Base-by-base conservation (phyloP, 129 eudicot genomes). In the Artemisia argyi region DNA sequence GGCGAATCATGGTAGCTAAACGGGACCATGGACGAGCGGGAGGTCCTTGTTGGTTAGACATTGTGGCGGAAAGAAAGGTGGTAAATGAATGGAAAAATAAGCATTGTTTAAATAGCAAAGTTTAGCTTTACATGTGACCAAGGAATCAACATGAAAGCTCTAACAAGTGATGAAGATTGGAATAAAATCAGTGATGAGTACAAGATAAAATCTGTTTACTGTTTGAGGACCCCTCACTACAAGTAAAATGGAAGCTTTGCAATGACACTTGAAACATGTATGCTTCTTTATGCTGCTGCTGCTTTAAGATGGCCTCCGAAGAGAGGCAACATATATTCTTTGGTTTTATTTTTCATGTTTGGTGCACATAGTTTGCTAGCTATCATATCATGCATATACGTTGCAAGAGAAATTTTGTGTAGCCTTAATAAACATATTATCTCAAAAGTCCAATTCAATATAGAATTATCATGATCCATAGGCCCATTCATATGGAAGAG, bases 41-140 rank as follows among this genome's bases (percentile, higher is more conserved):
- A 11, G 85, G 80, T 39, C 60, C 75, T 74, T 79, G 91, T 22
- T 83, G 89, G 84, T 48, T 71, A 28, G 92, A 58, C 96, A 89
- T 89, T 81, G 50, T 59, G 55, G 32, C 3, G 0, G 0, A 6
- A 5, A 68, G 15, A n/a, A 69, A 56, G 62, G 24, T 73, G 71
- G 54, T 58, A 42, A 19, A 44, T 14, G 35, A 68, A 48, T 44
- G 48, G 15, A 2, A 70, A 63, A 26, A 55, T 15, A 61, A 54
- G 26, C 39, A 57, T 16, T 47, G 80, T 28, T 57, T 76, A 76
- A 22, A 76, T 76, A 68, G 80, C 52, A 20, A 68, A 59, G 26
- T 17, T 66, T 59, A 76, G 75, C 55, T 26, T 46, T 67, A 28
- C 17, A 76, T 19, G 48, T 58, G 53, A 59, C 68, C 80, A 67